Evolutionary conservation across 1,284 basidiomycete species (phyloP).

Genomic region (Boletellus sp.): DNA sequence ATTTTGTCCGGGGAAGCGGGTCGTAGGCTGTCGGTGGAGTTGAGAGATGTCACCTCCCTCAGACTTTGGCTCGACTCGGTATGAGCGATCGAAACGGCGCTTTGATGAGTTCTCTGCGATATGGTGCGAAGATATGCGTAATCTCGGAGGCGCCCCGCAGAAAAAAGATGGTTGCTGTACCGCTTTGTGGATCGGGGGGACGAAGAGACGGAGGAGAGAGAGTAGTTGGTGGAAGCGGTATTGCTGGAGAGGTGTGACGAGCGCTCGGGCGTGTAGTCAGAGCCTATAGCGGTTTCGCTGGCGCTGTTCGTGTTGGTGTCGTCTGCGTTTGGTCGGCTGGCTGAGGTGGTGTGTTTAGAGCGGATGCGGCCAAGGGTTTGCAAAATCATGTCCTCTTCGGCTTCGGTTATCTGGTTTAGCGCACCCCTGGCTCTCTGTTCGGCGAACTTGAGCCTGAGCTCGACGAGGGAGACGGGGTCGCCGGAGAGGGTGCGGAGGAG

Average conservation of each 20-base stretch:
- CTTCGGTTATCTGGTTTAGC: slow-evolving; percentile 65
- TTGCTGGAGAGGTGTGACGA: slow-evolving; percentile 47
- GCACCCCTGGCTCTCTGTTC: slow-evolving; percentile 69
- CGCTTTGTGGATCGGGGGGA: slow-evolving; percentile 55
- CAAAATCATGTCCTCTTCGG: slow-evolving; percentile 79
- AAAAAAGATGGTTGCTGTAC: slow-evolving; percentile 80
- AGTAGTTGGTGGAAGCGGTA: slow-evolving; percentile 38
- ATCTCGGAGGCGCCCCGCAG: slow-evolving; percentile 71
- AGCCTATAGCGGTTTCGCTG: slow-evolving; percentile 37
- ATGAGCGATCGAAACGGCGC: slow-evolving; percentile 47
- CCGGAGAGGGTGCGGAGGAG: slow-evolving; percentile 65
- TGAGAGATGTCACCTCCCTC: slow-evolving; percentile 41
- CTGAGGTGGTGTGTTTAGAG: slow-evolving; percentile 35
- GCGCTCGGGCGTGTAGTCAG: slow-evolving; percentile 38
- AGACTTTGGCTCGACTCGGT: slow-evolving; percentile 45
- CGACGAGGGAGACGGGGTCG: slow-evolving; percentile 58
- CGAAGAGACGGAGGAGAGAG: slow-evolving; percentile 44
- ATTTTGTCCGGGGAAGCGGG: slow-evolving; percentile 53
- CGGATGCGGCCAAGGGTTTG: slow-evolving; percentile 64
- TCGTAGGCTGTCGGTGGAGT: slow-evolving; percentile 45
- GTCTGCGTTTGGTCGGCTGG: slow-evolving; percentile 26
- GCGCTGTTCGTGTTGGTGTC: slow-evolving; percentile 14
- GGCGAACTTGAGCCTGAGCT: slow-evolving; percentile 62
- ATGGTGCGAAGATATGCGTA: slow-evolving; percentile 63
- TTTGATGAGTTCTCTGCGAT: slow-evolving; percentile 45